These are phyloP conservation scores for Hypomyces perniciosus DNA, from an alignment of 2,329 filamentous ascomycete species.

Conservation along the genomic window DNA sequence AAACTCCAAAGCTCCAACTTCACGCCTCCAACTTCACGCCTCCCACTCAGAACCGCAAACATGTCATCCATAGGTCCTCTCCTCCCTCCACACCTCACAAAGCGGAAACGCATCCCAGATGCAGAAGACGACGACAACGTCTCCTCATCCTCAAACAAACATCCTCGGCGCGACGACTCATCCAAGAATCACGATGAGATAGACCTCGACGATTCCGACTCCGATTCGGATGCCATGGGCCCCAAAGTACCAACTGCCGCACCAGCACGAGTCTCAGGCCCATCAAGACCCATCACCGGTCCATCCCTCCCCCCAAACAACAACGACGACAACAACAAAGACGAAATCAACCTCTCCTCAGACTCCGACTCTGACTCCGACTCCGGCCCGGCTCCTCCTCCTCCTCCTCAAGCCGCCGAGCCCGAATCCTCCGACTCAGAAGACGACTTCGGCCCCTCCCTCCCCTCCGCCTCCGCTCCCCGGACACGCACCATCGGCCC, in stretches of 20 bases:
- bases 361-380: constrained; percentile 31
- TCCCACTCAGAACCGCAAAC: neutral
- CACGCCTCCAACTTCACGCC: neutral
- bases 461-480: constrained; percentile 43
- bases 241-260: constrained; percentile 26
- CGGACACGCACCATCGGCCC: constrained; percentile 40
- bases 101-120: constrained; percentile 52
- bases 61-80: constrained; percentile 68
- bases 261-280: constrained; percentile 11
- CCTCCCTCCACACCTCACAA: constrained; percentile 60
- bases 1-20: neutral
- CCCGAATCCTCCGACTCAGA: constrained; percentile 32
- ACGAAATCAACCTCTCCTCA: constrained; percentile 35
- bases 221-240: constrained; percentile 34
- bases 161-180: constrained; percentile 24
- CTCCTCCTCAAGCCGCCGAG: constrained; percentile 23
- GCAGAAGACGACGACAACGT: constrained; percentile 21
- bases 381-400: constrained; percentile 32
- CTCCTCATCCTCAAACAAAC: constrained; percentile 34
- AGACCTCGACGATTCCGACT: constrained; percentile 35
- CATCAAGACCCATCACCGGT: constrained; percentile 15
- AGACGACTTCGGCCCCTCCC: constrained; percentile 55
- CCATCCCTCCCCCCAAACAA: constrained; percentile 14
- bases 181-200: constrained; percentile 44
- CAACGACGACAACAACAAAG: constrained; percentile 23